Conservation (phyloP, 306 rosid species). For the Medicago lupulina region DNA sequence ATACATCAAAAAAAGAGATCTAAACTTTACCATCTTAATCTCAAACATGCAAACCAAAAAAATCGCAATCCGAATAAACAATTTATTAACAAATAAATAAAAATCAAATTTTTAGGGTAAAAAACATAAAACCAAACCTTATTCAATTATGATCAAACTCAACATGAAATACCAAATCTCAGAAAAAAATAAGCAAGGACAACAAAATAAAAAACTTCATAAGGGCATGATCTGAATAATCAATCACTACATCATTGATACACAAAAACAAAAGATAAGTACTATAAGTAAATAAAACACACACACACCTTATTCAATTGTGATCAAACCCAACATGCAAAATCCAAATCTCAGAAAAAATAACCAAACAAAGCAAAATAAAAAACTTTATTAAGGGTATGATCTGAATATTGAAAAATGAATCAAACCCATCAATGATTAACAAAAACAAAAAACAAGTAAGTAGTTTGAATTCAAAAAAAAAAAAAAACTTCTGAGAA, state of each 20-base stretch:
- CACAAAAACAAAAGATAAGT: slow-evolving; percentile 30
- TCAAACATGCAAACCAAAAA: slow-evolving; percentile 44
- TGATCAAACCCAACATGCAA: slow-evolving; percentile 45
- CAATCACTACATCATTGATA: slow-evolving; percentile 31
- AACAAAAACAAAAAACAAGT: slow-evolving; percentile 26
- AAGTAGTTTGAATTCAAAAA: neutral
- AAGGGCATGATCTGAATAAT: slow-evolving; percentile 35
- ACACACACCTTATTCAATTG: neutral
- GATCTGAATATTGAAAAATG: slow-evolving; percentile 36
- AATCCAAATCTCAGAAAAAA: slow-evolving; percentile 39
- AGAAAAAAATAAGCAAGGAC: neutral
- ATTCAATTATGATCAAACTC: slow-evolving; percentile 28
- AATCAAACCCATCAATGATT: slow-evolving; percentile 13
- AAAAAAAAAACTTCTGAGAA: neutral
- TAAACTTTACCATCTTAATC: slow-evolving; percentile 17
- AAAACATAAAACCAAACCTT: slow-evolving; percentile 35
- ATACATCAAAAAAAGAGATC: slow-evolving; percentile 37
- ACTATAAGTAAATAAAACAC: neutral
- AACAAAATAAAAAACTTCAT: neutral
- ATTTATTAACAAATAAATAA: slow-evolving; percentile 1
- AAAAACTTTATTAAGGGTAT: neutral
- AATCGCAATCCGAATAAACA: neutral
- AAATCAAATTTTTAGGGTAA: neutral
- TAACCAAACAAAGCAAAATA: neutral
- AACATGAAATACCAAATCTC: slow-evolving; percentile 45